Conservation (phyloP, 768 basidiomycete species). For the Cantharellus cinnabarinus region DNA sequence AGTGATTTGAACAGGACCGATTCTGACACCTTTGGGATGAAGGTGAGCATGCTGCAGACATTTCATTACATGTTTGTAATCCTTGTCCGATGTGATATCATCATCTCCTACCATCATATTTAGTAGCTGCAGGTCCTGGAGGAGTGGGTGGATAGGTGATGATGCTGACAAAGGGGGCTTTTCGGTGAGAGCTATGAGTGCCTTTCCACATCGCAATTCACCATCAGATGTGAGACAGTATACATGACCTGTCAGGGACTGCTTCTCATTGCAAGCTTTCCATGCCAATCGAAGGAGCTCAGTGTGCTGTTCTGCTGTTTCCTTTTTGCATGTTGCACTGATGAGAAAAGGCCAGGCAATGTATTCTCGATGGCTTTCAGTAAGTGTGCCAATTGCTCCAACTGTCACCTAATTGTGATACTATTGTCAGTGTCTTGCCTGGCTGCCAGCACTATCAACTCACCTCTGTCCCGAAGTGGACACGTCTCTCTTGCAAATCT, state of each 20-base stretch:
- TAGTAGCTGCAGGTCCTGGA: constrained; percentile 12
- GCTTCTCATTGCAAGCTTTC: background rate
- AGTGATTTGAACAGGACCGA: constrained; percentile 14
- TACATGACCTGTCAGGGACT: background rate
- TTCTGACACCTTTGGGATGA: constrained; percentile 11
- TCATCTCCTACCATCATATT: constrained; percentile 18
- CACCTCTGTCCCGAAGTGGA: background rate
- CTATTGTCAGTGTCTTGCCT: no score
- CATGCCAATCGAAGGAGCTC: constrained; percentile 7
- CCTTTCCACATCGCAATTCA: constrained; percentile 14
- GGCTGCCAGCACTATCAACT: no score
- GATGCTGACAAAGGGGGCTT: constrained; percentile 7
- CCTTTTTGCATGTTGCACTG: constrained; percentile 15
- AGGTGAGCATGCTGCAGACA: constrained; percentile 15
- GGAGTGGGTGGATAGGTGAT: constrained; percentile 14
- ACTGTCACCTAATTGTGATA: background rate
- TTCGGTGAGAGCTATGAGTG: constrained; percentile 13
- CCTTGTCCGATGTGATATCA: constrained; percentile 20
- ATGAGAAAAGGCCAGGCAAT: constrained; percentile 11
- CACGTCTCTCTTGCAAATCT: background rate
- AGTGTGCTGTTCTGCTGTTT: constrained; percentile 11
- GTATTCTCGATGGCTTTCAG: constrained; percentile 8
- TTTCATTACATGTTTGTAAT: constrained; percentile 20
- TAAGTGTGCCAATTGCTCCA: background rate
- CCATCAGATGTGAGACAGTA: constrained; percentile 15